Conservation (phyloP, 1,284 basidiomycete species). For the Cryptococcus wingfieldii region DNA sequence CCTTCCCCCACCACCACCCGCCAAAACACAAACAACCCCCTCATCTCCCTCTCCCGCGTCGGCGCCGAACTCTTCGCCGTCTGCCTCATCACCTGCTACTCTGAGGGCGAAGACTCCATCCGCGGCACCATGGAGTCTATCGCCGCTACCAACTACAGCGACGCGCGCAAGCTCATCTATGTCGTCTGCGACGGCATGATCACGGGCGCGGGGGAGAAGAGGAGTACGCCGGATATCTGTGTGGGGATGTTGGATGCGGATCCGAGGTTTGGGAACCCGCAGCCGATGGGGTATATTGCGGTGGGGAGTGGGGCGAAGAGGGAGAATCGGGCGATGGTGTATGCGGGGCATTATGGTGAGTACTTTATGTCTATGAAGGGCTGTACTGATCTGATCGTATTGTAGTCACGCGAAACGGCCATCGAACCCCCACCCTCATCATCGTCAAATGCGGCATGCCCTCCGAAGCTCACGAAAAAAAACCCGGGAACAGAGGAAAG, state of each 20-base stretch:
- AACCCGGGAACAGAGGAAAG: conserved; percentile 97
- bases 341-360: conserved; percentile 97
- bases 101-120: conserved; percentile 89
- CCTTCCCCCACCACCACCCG: conserved; percentile 50
- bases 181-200: conserved; percentile 99
- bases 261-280: conserved; percentile 90
- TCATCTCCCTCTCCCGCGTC: conserved; percentile 65
- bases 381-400: background rate
- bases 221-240: conserved; percentile 93
- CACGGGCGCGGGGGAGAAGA: conserved; percentile 91
- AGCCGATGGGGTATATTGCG: conserved; percentile 89
- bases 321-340: conserved; percentile 95
- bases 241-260: conserved; percentile 89
- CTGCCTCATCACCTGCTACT: conserved; percentile 96
- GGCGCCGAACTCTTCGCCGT: conserved; percentile 91
- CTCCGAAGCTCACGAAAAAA: conserved; percentile 76
- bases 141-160: conserved; percentile 82
- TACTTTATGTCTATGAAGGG: conserved; percentile 15
- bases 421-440: conserved; percentile 89
- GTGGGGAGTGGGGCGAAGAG: conserved; percentile 84
- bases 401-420: conserved; percentile 56
- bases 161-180: conserved; percentile 85
- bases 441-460: conserved; percentile 92
- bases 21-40: conserved; percentile 52
- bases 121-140: conserved; percentile 90